A percentile compares a stretch with the other conserved stretches of the same genome.
These are phyloP conservation scores for Tylopilus subfusipes DNA, from an alignment of 768 basidiomycete species.

Conservation along the genomic window DNA sequence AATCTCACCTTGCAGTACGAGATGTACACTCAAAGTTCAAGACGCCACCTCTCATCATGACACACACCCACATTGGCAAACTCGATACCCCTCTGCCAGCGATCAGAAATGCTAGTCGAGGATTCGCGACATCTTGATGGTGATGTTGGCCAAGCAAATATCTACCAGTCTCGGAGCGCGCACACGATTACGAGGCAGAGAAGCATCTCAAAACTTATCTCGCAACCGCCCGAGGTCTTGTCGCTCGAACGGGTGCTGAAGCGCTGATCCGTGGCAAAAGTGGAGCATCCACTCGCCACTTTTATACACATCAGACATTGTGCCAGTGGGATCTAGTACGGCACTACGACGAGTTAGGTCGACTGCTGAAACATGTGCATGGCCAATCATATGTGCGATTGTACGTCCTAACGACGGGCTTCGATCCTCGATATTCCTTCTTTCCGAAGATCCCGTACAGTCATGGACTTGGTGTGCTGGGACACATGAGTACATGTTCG, in stretches of 20 bases:
- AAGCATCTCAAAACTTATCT: constrained; percentile 2
- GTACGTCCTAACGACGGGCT: no score
- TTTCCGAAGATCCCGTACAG: no score
- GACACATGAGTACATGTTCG: no score
- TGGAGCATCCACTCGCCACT: neutral
- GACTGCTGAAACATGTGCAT: constrained; percentile 1
- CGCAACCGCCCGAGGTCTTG: neutral
- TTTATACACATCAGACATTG: neutral
- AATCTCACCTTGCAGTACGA: neutral
- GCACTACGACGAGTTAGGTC: neutral
- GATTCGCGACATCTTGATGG: neutral
- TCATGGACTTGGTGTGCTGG: no score
- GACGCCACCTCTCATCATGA: neutral
- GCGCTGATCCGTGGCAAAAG: neutral
- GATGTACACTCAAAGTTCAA: neutral
- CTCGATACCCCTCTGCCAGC: neutral
- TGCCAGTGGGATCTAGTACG: neutral
- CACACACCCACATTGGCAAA: neutral
- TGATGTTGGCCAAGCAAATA: neutral
- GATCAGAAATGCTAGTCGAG: neutral
- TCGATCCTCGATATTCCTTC: no score
- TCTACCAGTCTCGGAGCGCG: neutral
- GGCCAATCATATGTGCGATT: no score
- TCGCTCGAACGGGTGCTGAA: constrained; percentile 4
- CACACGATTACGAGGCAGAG: neutral